Percentiles rank a stretch among this genome's conserved stretches.
phyloP scores from a whole-genome alignment of 805 yeast species.

The Yamadazyma tumulicola region DNA sequence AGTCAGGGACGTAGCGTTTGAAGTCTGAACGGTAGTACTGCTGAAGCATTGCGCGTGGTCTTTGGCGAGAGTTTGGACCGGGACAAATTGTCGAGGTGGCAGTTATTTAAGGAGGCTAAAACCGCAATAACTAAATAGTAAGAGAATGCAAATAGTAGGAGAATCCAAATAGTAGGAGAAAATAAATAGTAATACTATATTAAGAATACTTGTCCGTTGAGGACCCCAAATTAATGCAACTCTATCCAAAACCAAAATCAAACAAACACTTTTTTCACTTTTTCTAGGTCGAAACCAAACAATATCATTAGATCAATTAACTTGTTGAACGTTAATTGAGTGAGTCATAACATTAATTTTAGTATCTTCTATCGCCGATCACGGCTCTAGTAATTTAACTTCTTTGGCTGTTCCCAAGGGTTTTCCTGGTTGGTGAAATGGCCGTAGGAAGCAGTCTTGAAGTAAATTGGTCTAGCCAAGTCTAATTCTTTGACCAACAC shows the following conservation, averaged over 20 bases:
- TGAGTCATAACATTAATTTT: slow-evolving; percentile 45
- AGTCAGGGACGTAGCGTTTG: slow-evolving; percentile 19
- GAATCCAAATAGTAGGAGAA: no score
- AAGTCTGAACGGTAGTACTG: slow-evolving; percentile 10
- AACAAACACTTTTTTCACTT: slow-evolving; percentile 10
- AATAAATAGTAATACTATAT: no score
- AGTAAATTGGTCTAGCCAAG: slow-evolving; percentile 98
- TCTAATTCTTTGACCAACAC: slow-evolving; percentile 94
- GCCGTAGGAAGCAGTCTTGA: slow-evolving; percentile 98
- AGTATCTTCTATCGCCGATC: slow-evolving; percentile 18
- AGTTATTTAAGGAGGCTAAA: no score
- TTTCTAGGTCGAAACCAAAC: slow-evolving; percentile 2
- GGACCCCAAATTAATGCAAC: slow-evolving; percentile 49
- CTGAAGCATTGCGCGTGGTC: no score
- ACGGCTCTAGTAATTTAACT: slow-evolving; percentile 51
- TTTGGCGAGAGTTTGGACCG: no score
- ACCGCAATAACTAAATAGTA: no score
- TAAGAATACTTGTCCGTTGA: slow-evolving; percentile 45
- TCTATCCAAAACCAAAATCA: slow-evolving; percentile 27
- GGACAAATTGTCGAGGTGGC: no score
- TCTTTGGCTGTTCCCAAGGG: slow-evolving; percentile 98
- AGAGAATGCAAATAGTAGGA: no score
- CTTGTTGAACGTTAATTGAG: slow-evolving; percentile 45
- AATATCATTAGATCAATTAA: slow-evolving; percentile 21
- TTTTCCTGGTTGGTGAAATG: slow-evolving; percentile 99